Conservation (phyloP, 805 yeast species). For the Blastobotrys attinorum region DNA sequence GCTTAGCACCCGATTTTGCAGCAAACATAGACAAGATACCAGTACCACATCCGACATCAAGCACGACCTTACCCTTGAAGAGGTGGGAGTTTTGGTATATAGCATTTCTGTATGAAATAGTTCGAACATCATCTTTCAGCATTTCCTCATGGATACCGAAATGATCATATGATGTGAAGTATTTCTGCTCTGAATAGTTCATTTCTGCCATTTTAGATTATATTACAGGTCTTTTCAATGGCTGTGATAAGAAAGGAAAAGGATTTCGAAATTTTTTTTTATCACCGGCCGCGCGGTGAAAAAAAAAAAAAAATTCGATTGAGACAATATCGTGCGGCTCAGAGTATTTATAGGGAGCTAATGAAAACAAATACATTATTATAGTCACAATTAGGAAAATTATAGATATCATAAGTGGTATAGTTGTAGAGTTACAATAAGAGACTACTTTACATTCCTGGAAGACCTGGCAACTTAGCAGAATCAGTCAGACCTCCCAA, state of each 20-base stretch:
- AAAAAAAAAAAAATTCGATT: no score
- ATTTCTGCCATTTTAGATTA: slow-evolving; percentile 17
- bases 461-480: no score
- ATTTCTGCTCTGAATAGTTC: slow-evolving; percentile 69
- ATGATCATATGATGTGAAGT: slow-evolving; percentile 92
- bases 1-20: slow-evolving; percentile 97
- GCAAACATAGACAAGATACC: slow-evolving; percentile 98
- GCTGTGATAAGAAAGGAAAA: neutral
- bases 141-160: slow-evolving; percentile 98
- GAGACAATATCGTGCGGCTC: no score
- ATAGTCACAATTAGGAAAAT: no score
- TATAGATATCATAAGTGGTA: no score
- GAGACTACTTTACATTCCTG: no score
- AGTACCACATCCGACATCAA: slow-evolving; percentile 99
- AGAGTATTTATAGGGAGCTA: no score
- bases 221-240: neutral
- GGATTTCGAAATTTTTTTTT: neutral
- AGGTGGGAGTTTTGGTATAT: slow-evolving; percentile 81
- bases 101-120: slow-evolving; percentile 85
- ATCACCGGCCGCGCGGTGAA: neutral
- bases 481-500: no score
- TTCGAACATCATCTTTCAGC: slow-evolving; percentile 93
- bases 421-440: no score
- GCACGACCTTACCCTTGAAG: slow-evolving; percentile 86
- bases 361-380: no score